phyloP scores from a whole-genome alignment of 2,329 filamentous ascomycete genomes.

The Fusarium beomiforme region DNA sequence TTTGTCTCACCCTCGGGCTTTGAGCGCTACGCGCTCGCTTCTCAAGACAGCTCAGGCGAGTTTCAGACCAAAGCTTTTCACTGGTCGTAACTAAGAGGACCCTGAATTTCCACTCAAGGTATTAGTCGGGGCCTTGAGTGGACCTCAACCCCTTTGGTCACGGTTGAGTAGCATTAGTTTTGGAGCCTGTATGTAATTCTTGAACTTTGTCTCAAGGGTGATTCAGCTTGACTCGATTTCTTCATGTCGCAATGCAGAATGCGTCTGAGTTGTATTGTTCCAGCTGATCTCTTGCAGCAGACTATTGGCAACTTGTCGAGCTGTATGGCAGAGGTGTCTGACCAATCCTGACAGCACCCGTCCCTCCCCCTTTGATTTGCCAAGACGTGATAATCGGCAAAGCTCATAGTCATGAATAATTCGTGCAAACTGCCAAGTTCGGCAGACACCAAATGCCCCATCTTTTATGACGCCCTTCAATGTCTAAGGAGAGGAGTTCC shows the following conservation, averaged over 20 bases:
- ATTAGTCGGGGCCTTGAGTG: constrained; percentile 2
- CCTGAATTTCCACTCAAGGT: constrained; percentile 12
- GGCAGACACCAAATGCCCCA: neutral
- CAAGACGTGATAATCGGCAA: constrained; percentile 9
- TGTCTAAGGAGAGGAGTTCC: neutral
- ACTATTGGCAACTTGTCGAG: constrained; percentile 19
- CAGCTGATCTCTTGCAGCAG: constrained; percentile 6
- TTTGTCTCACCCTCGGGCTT: constrained; percentile 4
- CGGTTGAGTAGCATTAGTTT: constrained; percentile 5
- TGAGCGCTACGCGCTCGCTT: constrained; percentile 1
- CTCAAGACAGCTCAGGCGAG: constrained; percentile 19
- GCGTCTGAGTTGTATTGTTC: neutral
- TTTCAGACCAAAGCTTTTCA: constrained; percentile 20
- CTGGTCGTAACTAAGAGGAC: constrained; percentile 5
- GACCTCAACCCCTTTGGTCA: neutral
- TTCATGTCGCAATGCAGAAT: neutral
- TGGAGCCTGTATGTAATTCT: neutral
- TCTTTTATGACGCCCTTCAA: constrained; percentile 22
- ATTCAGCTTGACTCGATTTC: constrained; percentile 3
- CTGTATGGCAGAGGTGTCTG: constrained; percentile 8
- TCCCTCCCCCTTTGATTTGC: constrained; percentile 26
- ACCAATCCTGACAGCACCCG: constrained; percentile 35
- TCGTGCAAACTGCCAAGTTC: neutral
- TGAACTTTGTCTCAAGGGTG: neutral
- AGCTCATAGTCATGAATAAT: constrained; percentile 10